These are phyloP conservation scores for Taphrina wiesneri DNA, from an alignment of 1,139 yeast species.

Conservation along the genomic window DNA sequence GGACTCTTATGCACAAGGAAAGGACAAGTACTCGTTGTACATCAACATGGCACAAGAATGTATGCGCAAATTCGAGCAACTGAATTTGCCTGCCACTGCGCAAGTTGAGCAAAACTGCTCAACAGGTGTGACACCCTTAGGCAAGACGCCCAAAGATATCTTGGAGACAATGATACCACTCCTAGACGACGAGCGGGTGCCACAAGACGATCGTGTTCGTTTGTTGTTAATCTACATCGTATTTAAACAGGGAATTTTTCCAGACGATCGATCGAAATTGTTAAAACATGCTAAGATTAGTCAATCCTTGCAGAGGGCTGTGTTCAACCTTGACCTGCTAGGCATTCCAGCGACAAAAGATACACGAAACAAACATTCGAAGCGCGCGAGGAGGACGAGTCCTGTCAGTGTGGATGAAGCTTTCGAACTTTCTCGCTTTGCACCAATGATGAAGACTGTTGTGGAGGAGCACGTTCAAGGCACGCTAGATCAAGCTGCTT, in stretches of 20 bases:
- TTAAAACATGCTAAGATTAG: constrained; percentile 67
- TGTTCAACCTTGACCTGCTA: constrained; percentile 63
- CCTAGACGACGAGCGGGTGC: constrained; percentile 52
- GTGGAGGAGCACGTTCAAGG: constrained; percentile 55
- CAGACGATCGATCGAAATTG: constrained; percentile 70
- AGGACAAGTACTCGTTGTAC: constrained; percentile 48
- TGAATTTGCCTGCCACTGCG: constrained; percentile 45
- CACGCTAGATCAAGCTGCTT: constrained; percentile 57
- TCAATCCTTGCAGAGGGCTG: constrained; percentile 61
- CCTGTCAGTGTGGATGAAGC: constrained; percentile 58
- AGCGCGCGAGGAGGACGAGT: constrained; percentile 44
- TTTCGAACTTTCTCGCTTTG: constrained; percentile 73
- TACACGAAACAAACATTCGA: constrained; percentile 45
- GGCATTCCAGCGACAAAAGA: constrained; percentile 67
- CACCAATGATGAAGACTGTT: constrained; percentile 66
- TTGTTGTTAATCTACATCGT: constrained; percentile 75
- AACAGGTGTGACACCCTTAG: constrained; percentile 71
- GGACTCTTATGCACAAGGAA: constrained; percentile 49
- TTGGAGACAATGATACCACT: constrained; percentile 66
- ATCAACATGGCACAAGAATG: constrained; percentile 49
- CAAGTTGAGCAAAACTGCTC: constrained; percentile 60
- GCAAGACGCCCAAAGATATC: constrained; percentile 62
- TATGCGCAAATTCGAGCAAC: constrained; percentile 46
- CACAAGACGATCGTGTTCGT: constrained; percentile 62
- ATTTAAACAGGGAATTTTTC: constrained; percentile 80